Evolutionary conservation across 805 yeast species (phyloP).

Genomic region (Scheffersomyces coipomensis): DNA sequence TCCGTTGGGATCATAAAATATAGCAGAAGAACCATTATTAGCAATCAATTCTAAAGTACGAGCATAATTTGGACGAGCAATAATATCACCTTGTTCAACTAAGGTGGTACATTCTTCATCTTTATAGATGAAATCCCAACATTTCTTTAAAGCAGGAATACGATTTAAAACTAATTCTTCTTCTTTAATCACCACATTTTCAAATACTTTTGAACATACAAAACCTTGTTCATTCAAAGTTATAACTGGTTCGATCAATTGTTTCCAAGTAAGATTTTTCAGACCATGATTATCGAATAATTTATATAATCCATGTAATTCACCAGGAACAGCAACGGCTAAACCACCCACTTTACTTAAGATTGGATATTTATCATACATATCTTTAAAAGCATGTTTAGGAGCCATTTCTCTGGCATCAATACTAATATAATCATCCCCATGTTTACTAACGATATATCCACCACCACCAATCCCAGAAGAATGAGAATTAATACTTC

Average conservation of each 20-base stretch:
- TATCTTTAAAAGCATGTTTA: constrained; percentile 51
- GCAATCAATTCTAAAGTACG: constrained; percentile 69
- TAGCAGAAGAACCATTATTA: constrained; percentile 67
- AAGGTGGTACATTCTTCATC: constrained; percentile 19
- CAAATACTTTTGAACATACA: constrained; percentile 25
- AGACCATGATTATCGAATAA: constrained; percentile 63
- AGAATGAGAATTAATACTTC: constrained; percentile 75
- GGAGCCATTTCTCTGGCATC: constrained; percentile 95
- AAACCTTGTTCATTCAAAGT: constrained; percentile 67
- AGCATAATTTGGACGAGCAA: constrained; percentile 63
- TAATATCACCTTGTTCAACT: constrained; percentile 54
- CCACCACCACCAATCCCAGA: constrained; percentile 96
- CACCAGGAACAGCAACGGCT: constrained; percentile 92
- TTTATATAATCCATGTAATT: constrained; percentile 74
- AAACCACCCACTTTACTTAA: constrained; percentile 76
- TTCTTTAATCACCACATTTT: constrained; percentile 33
- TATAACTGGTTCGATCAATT: constrained; percentile 74
- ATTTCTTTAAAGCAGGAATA: constrained; percentile 28
- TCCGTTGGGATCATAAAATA: constrained; percentile 83
- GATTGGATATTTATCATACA: constrained; percentile 53
- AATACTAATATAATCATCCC: constrained; percentile 52
- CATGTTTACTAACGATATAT: constrained; percentile 46
- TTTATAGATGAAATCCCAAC: constrained; percentile 59
- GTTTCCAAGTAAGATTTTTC: constrained; percentile 69
- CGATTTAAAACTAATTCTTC: constrained; percentile 19